Evolutionary conservation across 129 eudicot species (phyloP).

Genomic region (Helianthus tuberosus): DNA sequence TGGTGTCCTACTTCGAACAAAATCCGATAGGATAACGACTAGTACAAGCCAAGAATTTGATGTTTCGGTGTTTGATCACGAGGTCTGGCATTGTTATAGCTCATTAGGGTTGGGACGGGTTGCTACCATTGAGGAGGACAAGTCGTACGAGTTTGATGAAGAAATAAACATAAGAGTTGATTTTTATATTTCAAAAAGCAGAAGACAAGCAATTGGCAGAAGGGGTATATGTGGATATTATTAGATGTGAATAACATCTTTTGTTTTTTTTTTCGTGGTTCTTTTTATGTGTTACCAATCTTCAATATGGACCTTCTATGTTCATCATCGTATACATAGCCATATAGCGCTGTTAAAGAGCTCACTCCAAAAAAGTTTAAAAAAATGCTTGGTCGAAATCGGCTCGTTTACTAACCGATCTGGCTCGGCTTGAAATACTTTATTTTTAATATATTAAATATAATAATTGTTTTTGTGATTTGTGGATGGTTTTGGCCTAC

Average conservation of each 20-base stretch:
- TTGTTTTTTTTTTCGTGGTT: neutral
- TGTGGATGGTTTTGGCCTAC: no score
- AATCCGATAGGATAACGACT: constrained; percentile 27
- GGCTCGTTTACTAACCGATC: no score
- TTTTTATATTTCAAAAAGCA: constrained; percentile 33
- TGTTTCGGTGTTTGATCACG: constrained; percentile 4
- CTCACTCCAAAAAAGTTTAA: no score
- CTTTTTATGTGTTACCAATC: neutral
- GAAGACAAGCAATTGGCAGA: constrained; percentile 43
- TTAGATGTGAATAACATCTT: constrained; percentile 12
- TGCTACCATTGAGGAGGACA: constrained; percentile 58
- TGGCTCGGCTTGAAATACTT: no score
- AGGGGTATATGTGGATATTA: constrained; percentile 32
- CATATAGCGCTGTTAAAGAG: no score
- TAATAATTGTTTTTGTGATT: no score
- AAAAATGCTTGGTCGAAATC: no score
- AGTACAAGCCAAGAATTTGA: constrained; percentile 32
- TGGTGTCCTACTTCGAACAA: constrained; percentile 25
- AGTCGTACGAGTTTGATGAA: constrained; percentile 55
- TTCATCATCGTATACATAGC: no score
- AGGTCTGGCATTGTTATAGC: constrained; percentile 40
- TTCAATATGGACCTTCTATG: no score
- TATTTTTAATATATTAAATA: no score
- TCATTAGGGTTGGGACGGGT: constrained; percentile 56
- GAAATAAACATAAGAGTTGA: constrained; percentile 33